Evolutionary conservation across 2,329 filamentous ascomycete genomes (phyloP).

Genomic region (Cordyceps militaris): DNA sequence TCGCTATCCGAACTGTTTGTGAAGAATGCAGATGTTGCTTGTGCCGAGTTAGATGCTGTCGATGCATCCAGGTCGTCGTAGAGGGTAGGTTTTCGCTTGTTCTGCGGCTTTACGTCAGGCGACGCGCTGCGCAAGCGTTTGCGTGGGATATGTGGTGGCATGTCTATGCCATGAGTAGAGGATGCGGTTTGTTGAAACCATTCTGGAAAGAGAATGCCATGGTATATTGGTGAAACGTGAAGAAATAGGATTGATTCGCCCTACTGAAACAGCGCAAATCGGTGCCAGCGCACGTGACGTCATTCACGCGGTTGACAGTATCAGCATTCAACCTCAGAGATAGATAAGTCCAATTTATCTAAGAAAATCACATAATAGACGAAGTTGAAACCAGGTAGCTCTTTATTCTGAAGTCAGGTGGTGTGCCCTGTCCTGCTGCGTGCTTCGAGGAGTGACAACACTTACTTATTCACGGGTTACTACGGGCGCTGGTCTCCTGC

Average conservation of each 20-base stretch:
- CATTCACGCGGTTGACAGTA: not conserved
- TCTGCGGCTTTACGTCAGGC: conserved; percentile 20
- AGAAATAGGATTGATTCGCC: not conserved
- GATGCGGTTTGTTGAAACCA: not conserved
- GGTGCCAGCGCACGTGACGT: conserved; percentile 9
- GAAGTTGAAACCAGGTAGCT: too few species aligned
- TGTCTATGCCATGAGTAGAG: conserved; percentile 26
- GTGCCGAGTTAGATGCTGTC: conserved; percentile 36
- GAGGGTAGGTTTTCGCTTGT: conserved; percentile 45
- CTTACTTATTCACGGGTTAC: too few species aligned
- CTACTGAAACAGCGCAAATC: not conserved
- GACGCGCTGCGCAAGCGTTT: conserved; percentile 51
- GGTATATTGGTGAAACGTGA: not conserved
- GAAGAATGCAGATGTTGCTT: conserved; percentile 36
- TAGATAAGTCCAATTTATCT: too few species aligned
- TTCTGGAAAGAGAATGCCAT: not conserved
- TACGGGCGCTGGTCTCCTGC: too few species aligned
- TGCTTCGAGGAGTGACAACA: too few species aligned
- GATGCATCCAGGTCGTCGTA: conserved; percentile 55
- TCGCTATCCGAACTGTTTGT: conserved; percentile 38
- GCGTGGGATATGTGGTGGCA: conserved; percentile 62
- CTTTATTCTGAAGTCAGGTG: too few species aligned
- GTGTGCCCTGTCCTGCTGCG: too few species aligned
- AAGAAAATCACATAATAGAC: too few species aligned
- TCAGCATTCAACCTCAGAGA: too few species aligned